Percentiles rank a stretch among this genome's conserved stretches.
phyloP scores from a whole-genome alignment of 1,139 yeast genomes.

The Wickerhamiella infanticola region DNA sequence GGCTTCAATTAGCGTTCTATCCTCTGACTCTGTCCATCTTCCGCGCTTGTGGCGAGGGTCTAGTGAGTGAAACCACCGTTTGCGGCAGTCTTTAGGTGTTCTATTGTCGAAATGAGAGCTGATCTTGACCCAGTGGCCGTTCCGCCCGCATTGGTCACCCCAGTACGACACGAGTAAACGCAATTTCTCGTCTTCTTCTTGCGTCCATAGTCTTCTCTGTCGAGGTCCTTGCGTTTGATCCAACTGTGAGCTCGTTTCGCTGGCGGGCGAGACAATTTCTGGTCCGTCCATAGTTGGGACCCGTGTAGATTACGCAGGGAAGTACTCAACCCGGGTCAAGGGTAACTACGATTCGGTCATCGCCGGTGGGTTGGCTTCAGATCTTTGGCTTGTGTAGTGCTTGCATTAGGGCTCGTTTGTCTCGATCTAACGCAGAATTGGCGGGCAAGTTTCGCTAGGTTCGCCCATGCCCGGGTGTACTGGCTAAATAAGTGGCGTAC shows the following conservation, averaged over 20 bases:
- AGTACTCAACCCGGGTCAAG: background rate
- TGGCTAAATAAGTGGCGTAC: too few relatives aligned
- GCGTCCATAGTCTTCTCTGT: constrained; percentile 35
- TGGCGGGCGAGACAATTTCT: background rate
- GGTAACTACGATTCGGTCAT: background rate
- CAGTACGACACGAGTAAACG: constrained; percentile 55
- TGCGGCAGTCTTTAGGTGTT: constrained; percentile 82
- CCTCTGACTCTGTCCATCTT: constrained; percentile 81
- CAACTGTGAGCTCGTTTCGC: background rate
- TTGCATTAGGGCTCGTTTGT: too few relatives aligned
- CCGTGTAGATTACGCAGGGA: background rate
- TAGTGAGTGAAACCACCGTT: constrained; percentile 73
- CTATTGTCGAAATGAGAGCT: constrained; percentile 56
- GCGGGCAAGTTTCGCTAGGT: too few relatives aligned
- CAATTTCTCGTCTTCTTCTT: constrained; percentile 60
- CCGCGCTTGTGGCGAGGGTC: constrained; percentile 77
- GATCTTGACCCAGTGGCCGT: constrained; percentile 55
- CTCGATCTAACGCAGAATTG: too few relatives aligned
- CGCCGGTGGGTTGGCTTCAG: too few relatives aligned
- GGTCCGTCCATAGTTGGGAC: background rate
- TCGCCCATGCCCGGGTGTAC: too few relatives aligned
- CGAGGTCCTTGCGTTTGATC: background rate
- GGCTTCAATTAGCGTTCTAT: constrained; percentile 46
- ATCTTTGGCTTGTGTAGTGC: too few relatives aligned
- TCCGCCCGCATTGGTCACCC: constrained; percentile 81